Percentiles rank a stretch among this genome's conserved stretches.
Conservation (phyloP, 2,329 filamentous ascomycete genomes). For the Fusarium citri region DNA sequence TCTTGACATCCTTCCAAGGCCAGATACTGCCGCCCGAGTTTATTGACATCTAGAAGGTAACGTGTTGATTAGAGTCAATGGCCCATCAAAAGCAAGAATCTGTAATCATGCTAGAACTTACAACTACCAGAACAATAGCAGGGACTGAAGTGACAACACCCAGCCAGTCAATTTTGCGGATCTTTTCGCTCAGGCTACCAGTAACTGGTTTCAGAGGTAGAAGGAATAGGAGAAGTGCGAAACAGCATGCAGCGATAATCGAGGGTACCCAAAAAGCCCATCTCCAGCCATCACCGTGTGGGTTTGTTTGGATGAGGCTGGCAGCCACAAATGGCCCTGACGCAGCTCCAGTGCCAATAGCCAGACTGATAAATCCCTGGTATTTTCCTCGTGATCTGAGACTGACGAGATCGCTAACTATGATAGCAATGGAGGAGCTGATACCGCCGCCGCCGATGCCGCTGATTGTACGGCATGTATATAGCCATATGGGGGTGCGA, state of each 20-base stretch:
- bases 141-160: not conserved
- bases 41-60: not conserved
- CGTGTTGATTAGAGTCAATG: rapidly evolving
- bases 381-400: slow-evolving; percentile 52
- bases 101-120: not conserved
- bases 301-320: not conserved
- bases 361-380: not conserved
- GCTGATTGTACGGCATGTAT: not conserved
- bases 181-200: not conserved
- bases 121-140: not conserved
- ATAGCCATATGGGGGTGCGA: not conserved
- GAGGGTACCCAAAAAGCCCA: slow-evolving; percentile 3
- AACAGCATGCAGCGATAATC: not conserved
- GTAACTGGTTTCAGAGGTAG: not conserved
- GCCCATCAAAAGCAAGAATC: rapidly evolving
- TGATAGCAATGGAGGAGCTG: not conserved
- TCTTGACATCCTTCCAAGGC: slow-evolving; percentile 73
- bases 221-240: not conserved
- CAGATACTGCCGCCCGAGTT: slow-evolving; percentile 49
- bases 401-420: slow-evolving; percentile 3
- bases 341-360: not conserved
- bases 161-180: not conserved
- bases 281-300: not conserved
- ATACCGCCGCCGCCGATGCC: not conserved
- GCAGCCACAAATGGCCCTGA: not conserved